Evolutionary conservation across 495 filamentous ascomycete species (phyloP).

Genomic region (Penicillium diatomitis): DNA sequence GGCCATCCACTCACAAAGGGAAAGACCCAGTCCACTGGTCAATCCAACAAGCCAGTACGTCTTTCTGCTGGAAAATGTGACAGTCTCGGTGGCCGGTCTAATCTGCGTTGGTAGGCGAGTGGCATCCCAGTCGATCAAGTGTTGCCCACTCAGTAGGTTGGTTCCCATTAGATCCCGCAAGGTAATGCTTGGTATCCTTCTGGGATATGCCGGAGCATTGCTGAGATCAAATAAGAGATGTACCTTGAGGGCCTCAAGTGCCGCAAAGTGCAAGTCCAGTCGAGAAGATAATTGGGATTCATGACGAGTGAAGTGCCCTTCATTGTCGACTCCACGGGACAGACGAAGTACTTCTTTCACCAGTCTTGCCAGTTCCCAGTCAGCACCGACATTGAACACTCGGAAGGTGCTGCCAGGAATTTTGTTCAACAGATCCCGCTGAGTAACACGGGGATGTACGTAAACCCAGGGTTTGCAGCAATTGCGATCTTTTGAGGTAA

Average conservation of each 20-base stretch:
- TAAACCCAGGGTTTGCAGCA: slow-evolving; percentile 10
- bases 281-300: background rate
- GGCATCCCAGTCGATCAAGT: slow-evolving; percentile 7
- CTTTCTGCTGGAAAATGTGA: slow-evolving; percentile 23
- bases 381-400: slow-evolving; percentile 8
- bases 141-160: background rate
- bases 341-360: slow-evolving; percentile 4
- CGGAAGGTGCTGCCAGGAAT: slow-evolving; percentile 8
- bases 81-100: slow-evolving; percentile 7
- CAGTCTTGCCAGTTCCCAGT: background rate
- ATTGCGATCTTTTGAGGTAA: slow-evolving; percentile 7
- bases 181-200: slow-evolving; percentile 1
- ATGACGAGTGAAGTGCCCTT: slow-evolving; percentile 3
- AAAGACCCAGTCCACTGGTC: slow-evolving; percentile 48
- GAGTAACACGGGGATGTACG: slow-evolving; percentile 10
- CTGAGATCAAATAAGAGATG: too few relatives aligned
- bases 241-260: too few relatives aligned
- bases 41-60: slow-evolving; percentile 52
- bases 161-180: slow-evolving; percentile 6
- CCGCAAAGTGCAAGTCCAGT: background rate
- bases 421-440: slow-evolving; percentile 5
- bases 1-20: slow-evolving; percentile 49
- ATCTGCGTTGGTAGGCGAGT: slow-evolving; percentile 6
- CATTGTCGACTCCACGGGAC: slow-evolving; percentile 8
- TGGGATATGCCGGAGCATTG: slow-evolving; percentile 2